These are phyloP conservation scores for Extremus antarcticus DNA, from an alignment of 495 filamentous ascomycete genomes.

Conservation along the genomic window DNA sequence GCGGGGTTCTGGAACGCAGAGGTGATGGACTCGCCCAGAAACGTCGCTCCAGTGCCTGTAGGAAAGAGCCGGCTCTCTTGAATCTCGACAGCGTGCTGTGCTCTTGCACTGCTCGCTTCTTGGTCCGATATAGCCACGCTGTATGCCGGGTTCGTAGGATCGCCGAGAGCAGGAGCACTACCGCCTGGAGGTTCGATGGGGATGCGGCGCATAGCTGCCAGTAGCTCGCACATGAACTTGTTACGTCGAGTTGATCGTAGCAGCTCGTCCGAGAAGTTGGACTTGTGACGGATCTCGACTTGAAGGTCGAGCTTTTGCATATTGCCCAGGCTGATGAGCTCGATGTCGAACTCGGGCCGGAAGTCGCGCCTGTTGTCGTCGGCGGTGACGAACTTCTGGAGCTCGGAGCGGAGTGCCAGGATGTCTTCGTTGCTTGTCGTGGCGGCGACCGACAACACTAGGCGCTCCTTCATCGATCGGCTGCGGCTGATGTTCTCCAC, in stretches of 20 bases:
- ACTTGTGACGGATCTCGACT: conserved; percentile 21
- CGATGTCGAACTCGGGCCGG: conserved; percentile 15
- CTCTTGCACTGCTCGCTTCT: not conserved
- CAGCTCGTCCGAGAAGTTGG: conserved; percentile 21
- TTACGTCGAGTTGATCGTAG: conserved; percentile 17
- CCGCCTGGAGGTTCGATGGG: conserved; percentile 19
- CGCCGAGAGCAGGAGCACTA: conserved; percentile 10
- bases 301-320: conserved; percentile 14
- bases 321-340: conserved; percentile 14
- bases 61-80: conserved; percentile 3
- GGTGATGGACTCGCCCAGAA: conserved; percentile 6
- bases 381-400: conserved; percentile 14
- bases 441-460: conserved; percentile 9
- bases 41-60: not conserved
- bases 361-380: conserved; percentile 19
- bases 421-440: conserved; percentile 18
- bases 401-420: conserved; percentile 11
- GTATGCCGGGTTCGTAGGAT: conserved; percentile 13
- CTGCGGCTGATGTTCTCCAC: conserved; percentile 20
- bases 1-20: conserved; percentile 13
- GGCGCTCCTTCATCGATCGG: conserved; percentile 19
- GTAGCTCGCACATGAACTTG: conserved; percentile 22
- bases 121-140: conserved; percentile 10
- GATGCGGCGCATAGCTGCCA: conserved; percentile 11
- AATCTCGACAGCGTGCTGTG: not conserved